Evolutionary conservation across 1,284 basidiomycete genomes (phyloP), one percentile per base, ranked within the genome.

Genomic region (Ustilago xerochloae): DNA sequence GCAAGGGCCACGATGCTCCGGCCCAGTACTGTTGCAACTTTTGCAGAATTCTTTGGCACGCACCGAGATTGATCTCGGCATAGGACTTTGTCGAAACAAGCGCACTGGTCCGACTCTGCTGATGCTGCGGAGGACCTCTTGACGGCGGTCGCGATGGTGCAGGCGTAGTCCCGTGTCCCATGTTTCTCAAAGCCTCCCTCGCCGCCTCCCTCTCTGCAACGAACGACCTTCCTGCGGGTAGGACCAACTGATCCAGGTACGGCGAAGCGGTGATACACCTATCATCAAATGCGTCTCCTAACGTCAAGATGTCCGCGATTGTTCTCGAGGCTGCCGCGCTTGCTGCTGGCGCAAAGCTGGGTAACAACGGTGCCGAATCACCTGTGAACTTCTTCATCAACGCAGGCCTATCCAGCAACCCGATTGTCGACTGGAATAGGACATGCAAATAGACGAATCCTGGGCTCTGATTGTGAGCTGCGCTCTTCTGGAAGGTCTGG

Each of bases 361-460:
- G 73, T 51, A 75, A 33, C 35, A 70, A 20, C 18, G 72, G 72
- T 15, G 45, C 63, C 49, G 68, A 67, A 18, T 75, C 68, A 6
- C 38, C 53, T 8, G 67, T 71, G 36, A 75, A 71, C 63, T 70
- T 71, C 50, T 75, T 70, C 63, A 79, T 63, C 32, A 79, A 48
- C 29, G 69, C 62, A 6, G 78, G 78, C 9, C 78, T 66, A 32
- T 80, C 72, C 38, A 80, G 52, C 50, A 80, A 48, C 4, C 76
- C 77, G 35, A 80, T 80, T 16, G 78, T 80, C 10, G 73, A 76
- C 57, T 80, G 78, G 68, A 80, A 74, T 7, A 80, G 70, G 20
- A 78, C 73, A 41, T 80, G 78, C 51, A 80, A 35, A 35, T 76
- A 80, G 18, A 80, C 67, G 29, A 80, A 80, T 1, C 68, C 78